phyloP scores from a whole-genome alignment of 176 grass and related monocot genomes.

The Dactylis glomerata region DNA sequence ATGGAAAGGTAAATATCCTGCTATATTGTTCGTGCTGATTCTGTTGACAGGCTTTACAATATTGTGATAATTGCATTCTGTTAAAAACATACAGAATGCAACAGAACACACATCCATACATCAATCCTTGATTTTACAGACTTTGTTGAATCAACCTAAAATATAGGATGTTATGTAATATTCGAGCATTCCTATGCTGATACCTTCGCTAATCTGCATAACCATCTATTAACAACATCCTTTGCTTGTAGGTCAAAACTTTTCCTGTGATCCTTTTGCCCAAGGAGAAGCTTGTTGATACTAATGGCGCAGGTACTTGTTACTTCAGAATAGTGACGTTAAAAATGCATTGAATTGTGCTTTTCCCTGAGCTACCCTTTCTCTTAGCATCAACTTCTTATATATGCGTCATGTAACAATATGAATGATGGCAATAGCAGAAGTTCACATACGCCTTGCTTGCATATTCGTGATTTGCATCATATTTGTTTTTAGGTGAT shows the following conservation, averaged over 20 bases:
- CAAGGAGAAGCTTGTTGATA: constrained; percentile 97
- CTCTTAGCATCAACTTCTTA: neutral
- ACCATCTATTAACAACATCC: neutral
- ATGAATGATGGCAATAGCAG: neutral
- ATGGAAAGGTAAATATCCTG: constrained; percentile 62
- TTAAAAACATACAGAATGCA: neutral
- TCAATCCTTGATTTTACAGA: neutral
- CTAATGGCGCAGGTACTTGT: constrained; percentile 80
- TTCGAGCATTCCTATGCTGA: neutral
- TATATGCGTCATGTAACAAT: neutral
- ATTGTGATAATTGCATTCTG: neutral
- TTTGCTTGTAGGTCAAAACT: constrained; percentile 54
- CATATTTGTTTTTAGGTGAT: constrained; percentile 51
- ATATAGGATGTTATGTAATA: neutral
- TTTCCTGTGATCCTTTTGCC: constrained; percentile 89
- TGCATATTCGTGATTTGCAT: neutral
- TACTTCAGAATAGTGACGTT: neutral
- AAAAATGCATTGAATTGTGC: neutral
- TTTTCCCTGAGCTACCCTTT: neutral
- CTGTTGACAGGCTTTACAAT: neutral
- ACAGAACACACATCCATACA: neutral
- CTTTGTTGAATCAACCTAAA: neutral
- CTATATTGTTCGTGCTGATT: neutral
- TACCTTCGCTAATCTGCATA: neutral
- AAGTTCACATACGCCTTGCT: neutral